Evolutionary conservation across 2,329 filamentous ascomycete genomes (phyloP), one percentile per base, ranked within the genome.

Genomic region (Gnomoniopsis smithogilvyi): DNA sequence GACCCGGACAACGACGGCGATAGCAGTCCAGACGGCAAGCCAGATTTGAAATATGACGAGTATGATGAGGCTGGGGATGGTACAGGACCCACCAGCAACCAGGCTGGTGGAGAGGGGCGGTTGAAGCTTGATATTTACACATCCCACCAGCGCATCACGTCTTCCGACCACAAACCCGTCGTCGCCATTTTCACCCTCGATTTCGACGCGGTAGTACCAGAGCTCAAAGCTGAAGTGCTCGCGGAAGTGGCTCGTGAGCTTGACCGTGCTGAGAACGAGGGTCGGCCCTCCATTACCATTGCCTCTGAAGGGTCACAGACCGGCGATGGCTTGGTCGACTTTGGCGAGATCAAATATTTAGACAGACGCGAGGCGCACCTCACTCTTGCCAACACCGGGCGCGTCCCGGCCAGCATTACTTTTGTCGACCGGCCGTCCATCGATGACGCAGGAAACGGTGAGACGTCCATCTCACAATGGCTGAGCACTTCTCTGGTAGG

Each of bases 91-190:
- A 77, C 84, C 1, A 68, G 79, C 3, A 86, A 84, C 0, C 85
- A 83, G 62, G 84, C 86, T 24, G 84, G 83, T 0, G 82, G 79
- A 56, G 65, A 73, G 3, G 84, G 87, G 63, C 75, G 75, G 57
- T 80, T 88, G 63, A 72, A 72, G 26, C 73, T 86, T 36, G 82
- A 86, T 56, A 73, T 90, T 59, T 99, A 99, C 70, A 86, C 87
- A 0, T 94, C 93, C 0, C 91, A 98, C 68, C 95, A 98, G 72
- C 83, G 90, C 19, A 88, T 99, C 24, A 83, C 91, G 17, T 96
- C 94, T 0, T 98, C 94, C 0, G 95, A 99, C 67, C 95, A 99
- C 74, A 99, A 99, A 71, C 96, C 95, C 0, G 76, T 99, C 2
- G 85, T 88, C 60, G 91, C 92, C 1, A 78, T 93, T 1, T 98